A percentile compares a stretch with the other conserved stretches of the same genome.
Conservation (phyloP, 2,329 filamentous ascomycete species). For the Colletotrichum falcatum region DNA sequence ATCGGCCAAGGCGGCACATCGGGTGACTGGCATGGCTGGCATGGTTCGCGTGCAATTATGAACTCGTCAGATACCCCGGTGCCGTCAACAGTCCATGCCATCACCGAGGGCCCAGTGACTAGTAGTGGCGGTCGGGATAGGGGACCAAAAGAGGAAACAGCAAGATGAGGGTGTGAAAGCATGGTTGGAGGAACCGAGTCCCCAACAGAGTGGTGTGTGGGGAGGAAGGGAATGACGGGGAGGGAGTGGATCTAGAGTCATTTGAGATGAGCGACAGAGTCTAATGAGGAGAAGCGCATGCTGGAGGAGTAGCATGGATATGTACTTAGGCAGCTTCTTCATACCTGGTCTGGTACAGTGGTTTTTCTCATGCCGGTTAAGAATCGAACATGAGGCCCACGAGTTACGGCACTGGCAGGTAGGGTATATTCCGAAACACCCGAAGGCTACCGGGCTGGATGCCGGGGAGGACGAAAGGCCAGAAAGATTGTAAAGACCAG, state of each 20-base stretch:
- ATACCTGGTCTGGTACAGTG: neutral
- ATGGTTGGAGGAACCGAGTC: constrained; percentile 31
- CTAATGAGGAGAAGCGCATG: constrained; percentile 6
- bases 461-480: neutral
- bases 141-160: neutral
- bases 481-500: neutral
- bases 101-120: constrained; percentile 3
- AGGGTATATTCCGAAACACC: neutral
- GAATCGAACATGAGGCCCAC: neutral
- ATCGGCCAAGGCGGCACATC: neutral
- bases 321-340: constrained; percentile 22
- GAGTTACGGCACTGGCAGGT: neutral
- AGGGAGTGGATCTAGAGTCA: constrained; percentile 20
- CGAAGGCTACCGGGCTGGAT: neutral
- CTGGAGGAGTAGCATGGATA: constrained; percentile 6
- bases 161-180: constrained; percentile 6
- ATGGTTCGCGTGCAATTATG: neutral
- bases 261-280: constrained; percentile 22
- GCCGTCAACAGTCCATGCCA: neutral
- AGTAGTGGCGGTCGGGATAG: neutral
- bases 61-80: neutral
- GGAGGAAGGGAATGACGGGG: neutral
- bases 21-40: constrained; percentile 2
- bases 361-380: neutral
- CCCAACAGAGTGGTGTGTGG: constrained; percentile 12